Base-by-base conservation (phyloP, 1,284 basidiomycete species). In the Melampsora americana region DNA sequence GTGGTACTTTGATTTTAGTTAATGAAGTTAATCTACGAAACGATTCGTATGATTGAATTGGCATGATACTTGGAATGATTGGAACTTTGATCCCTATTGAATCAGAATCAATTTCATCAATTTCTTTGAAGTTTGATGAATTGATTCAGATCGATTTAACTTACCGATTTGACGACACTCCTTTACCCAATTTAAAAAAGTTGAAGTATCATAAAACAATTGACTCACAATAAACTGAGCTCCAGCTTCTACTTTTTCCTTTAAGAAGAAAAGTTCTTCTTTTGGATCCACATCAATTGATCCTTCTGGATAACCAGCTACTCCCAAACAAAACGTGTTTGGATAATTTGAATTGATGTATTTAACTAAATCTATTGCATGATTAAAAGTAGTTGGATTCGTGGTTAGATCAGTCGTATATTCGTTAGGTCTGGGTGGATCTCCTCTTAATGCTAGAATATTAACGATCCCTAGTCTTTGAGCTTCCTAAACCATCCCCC, bases 201-300 rank as follows among this genome's bases (percentile, higher is more conserved):
- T 79, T 30, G 93, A 89, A 46, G 91, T 89, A 80, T 98, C 95
- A 85, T 99, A 99, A 84, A 99, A 99, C 71, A 99, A 87, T 82
- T 99, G 96, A 0, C 96, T 98, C 78, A 99, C 87, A 79, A 99
- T 92, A 83, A 95, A 97, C 79, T 96, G 90, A 0, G 95, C 94
- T 5, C 96, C 96, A 0, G 93, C 93, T 78, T 97, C 92, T 39
- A 98, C 89, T 84, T 99, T 99, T 60, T 87, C 86, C 84, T 93
- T 93, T 77, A 99, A 85, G 80, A 89, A 86, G 1, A 86, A 84
- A 26, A 99, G 86, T 80, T 95, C 91, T n/a, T 85, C 85, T 30
- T 71, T 59, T 62, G 42, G 59, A 68, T 92, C 89, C 78, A 88
- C 83, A 79, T 72, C 77, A 69, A 26, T 20, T 16, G 72, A 28